Evolutionary conservation across 164 flowering plant species (phyloP).

Genomic region (Aristolochia contorta): DNA sequence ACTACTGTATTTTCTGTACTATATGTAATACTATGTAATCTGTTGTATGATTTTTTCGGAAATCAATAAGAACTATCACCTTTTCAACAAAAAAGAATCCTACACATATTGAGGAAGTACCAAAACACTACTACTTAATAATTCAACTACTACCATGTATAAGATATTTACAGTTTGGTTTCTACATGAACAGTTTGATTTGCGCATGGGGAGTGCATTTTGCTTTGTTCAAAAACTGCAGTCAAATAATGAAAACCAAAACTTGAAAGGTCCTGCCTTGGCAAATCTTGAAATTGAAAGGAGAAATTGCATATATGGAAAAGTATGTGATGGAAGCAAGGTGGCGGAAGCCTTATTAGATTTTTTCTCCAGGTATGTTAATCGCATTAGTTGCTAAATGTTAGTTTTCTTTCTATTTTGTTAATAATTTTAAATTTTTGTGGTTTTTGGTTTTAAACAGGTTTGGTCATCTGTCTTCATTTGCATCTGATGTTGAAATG

Average conservation of each 20-base stretch:
- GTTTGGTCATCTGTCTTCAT: conserved; percentile 81
- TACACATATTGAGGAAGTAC: too few relatives aligned
- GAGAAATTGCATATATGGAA: conserved; percentile 50
- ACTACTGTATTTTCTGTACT: too few relatives aligned
- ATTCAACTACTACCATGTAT: not conserved
- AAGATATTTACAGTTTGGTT: conserved; percentile 10
- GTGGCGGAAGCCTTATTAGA: conserved; percentile 42
- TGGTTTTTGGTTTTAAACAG: conserved; percentile 25
- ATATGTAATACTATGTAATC: too few relatives aligned
- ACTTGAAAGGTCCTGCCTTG: conserved; percentile 54
- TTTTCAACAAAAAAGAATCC: too few relatives aligned
- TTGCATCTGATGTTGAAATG: conserved; percentile 59
- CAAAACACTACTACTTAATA: too few relatives aligned
- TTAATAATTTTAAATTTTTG: not conserved
- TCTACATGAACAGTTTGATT: conserved; percentile 59
- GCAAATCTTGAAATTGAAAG: conserved; percentile 80
- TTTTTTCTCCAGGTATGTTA: conserved; percentile 54
- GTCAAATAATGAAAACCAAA: conserved; percentile 18
- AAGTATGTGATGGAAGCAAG: conserved; percentile 31
- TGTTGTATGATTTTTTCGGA: too few relatives aligned
- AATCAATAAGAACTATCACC: too few relatives aligned
- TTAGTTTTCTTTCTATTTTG: not conserved
- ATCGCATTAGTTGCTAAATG: not conserved
- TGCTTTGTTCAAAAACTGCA: conserved; percentile 43
- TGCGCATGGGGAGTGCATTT: conserved; percentile 51